These are phyloP conservation scores for Mrakia gelida DNA, from an alignment of 768 basidiomycete species.

Conservation along the genomic window DNA sequence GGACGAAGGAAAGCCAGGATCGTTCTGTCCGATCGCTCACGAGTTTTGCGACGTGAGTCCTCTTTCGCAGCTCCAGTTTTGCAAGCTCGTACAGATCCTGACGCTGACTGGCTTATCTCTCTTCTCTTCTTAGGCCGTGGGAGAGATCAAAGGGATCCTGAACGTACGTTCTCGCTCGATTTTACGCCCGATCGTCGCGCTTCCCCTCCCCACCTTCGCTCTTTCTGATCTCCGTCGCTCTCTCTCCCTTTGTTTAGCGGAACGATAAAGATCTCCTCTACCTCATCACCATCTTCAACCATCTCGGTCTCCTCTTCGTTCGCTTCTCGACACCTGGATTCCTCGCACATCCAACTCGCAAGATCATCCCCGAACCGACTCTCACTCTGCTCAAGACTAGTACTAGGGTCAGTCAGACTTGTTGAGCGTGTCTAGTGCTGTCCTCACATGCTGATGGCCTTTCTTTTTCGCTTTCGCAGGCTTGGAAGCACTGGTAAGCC, in stretches of 20 bases:
- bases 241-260: neutral
- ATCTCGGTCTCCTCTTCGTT: neutral
- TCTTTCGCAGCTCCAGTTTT: neutral
- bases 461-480: too few relatives aligned
- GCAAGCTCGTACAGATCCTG: too few relatives aligned
- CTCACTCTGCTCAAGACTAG: neutral
- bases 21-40: neutral
- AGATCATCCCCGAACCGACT: neutral
- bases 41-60: neutral
- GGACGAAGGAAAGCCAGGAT: neutral
- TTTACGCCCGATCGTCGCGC: too few relatives aligned
- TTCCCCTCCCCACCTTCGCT: neutral
- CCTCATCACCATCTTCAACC: neutral
- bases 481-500: neutral
- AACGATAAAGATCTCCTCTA: neutral
- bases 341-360: neutral
- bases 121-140: neutral
- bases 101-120: neutral
- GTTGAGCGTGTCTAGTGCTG: neutral
- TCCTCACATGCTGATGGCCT: neutral
- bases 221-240: neutral
- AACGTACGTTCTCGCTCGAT: neutral
- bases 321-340: neutral
- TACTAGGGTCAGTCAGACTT: neutral
- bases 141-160: neutral